Conservation (phyloP, 2,329 filamentous ascomycete species). For the Aspergillus novoparasiticus region DNA sequence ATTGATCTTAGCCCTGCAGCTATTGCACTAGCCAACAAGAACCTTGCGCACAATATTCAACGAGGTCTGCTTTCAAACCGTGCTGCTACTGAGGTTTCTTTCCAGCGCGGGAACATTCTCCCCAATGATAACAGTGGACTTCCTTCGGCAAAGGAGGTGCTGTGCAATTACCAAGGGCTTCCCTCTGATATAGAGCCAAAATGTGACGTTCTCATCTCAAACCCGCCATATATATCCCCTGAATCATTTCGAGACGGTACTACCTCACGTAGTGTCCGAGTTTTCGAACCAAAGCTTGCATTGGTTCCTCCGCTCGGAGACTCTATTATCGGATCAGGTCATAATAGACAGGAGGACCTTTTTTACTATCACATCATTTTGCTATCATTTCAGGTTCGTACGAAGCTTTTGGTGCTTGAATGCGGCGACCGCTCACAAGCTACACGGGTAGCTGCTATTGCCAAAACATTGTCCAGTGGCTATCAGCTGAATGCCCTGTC, state of each 20-base stretch:
- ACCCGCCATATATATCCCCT: constrained; percentile 86
- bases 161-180: constrained; percentile 7
- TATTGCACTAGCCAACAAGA: constrained; percentile 65
- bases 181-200: neutral
- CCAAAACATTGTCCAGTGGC: constrained; percentile 3
- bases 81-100: constrained; percentile 43
- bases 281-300: constrained; percentile 78
- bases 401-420: constrained; percentile 38
- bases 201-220: constrained; percentile 74
- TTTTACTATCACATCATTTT: constrained; percentile 40
- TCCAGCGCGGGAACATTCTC: constrained; percentile 52
- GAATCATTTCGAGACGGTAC: constrained; percentile 59
- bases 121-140: constrained; percentile 1
- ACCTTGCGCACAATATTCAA: constrained; percentile 58
- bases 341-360: constrained; percentile 30
- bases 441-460: constrained; percentile 30
- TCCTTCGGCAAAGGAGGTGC: constrained; percentile 18
- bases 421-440: constrained; percentile 41
- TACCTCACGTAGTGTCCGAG: constrained; percentile 73
- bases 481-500: neutral
- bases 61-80: constrained; percentile 27
- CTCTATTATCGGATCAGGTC: neutral
- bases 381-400: constrained; percentile 25
- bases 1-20: constrained; percentile 73
- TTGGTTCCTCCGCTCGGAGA: constrained; percentile 62